Conservation (phyloP, 805 yeast species). For the Candida verbasci region DNA sequence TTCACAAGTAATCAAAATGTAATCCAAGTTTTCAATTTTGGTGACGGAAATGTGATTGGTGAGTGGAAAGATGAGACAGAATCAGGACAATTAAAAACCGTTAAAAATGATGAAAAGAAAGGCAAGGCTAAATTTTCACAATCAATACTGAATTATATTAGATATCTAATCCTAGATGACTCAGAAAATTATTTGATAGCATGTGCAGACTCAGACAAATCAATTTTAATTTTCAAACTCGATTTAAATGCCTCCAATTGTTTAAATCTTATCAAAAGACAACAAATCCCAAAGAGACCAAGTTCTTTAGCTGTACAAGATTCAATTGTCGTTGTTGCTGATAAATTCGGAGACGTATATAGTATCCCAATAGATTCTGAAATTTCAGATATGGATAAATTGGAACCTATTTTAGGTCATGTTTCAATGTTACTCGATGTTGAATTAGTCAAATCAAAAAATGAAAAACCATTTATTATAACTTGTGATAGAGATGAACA, state of each 20-base stretch:
- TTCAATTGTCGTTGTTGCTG: conserved; percentile 63
- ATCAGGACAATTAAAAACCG: conserved; percentile 11
- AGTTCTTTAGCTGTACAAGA: conserved; percentile 63
- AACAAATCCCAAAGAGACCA: conserved; percentile 89
- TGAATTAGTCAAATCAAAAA: conserved; percentile 30
- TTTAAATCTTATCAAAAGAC: conserved; percentile 57
- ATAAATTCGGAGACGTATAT: conserved; percentile 95
- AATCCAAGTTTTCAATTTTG: conserved; percentile 47
- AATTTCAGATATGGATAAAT: conserved; percentile 36
- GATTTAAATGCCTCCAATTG: conserved; percentile 34
- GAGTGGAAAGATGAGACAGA: conserved; percentile 58
- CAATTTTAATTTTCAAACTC: conserved; percentile 58
- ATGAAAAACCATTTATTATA: conserved; percentile 51
- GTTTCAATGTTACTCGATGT: conserved; percentile 94
- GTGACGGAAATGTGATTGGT: conserved; percentile 43
- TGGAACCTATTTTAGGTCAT: conserved; percentile 83
- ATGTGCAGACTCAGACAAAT: conserved; percentile 80
- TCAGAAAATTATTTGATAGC: conserved; percentile 54
- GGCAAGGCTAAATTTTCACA: conserved; percentile 24
- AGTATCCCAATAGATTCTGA: conserved; percentile 42
- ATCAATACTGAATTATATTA: conserved; percentile 61
- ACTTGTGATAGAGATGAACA: conserved; percentile 97
- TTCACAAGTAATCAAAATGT: conserved; percentile 57
- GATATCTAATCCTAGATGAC: conserved; percentile 53
- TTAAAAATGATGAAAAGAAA: conserved; percentile 44